Base-by-base conservation (phyloP, 208 protist genomes). In the Spongospora subterranea region DNA sequence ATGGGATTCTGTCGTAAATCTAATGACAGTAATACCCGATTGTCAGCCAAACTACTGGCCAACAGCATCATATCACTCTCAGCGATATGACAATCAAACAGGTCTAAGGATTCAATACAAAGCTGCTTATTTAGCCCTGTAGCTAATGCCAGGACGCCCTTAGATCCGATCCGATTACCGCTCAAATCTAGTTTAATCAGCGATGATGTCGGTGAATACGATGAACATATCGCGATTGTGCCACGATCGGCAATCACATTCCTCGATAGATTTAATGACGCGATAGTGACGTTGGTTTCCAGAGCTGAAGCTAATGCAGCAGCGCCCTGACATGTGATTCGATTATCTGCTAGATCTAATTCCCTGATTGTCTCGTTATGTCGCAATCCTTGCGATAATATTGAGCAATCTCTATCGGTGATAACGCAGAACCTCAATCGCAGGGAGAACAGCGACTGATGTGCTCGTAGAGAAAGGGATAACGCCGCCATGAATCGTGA, bases 271-370 rank as follows among this genome's bases (percentile, higher is more conserved):
- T 35, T 17, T 35, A 82, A 35, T 6, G n/a, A 6, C 35, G 35
- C 6, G 6, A 82, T 82, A 13, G 71, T 82, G 71, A 82, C 6
- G 71, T 82, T 82, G 17, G 35, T 39, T 43, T 82, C 71, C 35
- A 82, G 71, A 6, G 40, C 40, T n/a, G n/a, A 43, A 20, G 35
- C 71, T 43, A 82, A 43, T 35, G 71, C 71, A 20, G 40, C 71
- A n/a, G n/a, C 71, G 17, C 71, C 71, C 6, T 82, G 6, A 43
- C 35, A 6, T 20, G 35, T n/a, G 6, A 82, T 82, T 6, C 35
- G n/a, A 43, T 82, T 82, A 13, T 13, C n/a, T 40, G 71, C 6
- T 43, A 82, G 71, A n/a, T 82, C 71, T 6, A 82, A 13, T n/a
- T 82, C 40, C 13, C 6, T 35, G 17, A 82, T 20, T 35, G 40